Percentiles rank a stretch among this genome's conserved stretches.
Evolutionary conservation across 441 rosid species (phyloP).

Genomic region (Populus trichocarpa): DNA sequence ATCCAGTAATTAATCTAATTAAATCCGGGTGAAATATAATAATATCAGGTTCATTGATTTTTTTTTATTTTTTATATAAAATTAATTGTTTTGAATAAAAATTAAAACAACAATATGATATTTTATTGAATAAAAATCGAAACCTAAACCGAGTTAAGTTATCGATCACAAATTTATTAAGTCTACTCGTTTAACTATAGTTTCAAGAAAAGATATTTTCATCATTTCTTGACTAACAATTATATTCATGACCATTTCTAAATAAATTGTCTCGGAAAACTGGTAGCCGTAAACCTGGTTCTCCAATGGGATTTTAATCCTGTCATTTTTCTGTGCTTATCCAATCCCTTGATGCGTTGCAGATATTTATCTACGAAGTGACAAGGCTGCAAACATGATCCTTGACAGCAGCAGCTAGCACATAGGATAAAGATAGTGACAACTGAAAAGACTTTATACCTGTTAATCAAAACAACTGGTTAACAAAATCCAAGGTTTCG

Average conservation of each 20-base stretch:
- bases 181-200: too few species aligned
- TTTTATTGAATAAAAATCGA: not conserved
- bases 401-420: conserved; percentile 4
- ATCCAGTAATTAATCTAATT: too few species aligned
- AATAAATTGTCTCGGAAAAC: not conserved
- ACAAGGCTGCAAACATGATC: not conserved
- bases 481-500: not conserved
- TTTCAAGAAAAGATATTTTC: not conserved
- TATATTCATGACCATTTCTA: not conserved
- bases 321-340: not conserved
- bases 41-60: too few species aligned
- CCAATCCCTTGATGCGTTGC: not conserved
- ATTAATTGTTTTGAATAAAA: not conserved
- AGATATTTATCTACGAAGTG: conserved; percentile 10
- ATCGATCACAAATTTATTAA: too few species aligned
- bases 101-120: too few species aligned
- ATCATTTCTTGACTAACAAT: not conserved
- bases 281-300: not conserved
- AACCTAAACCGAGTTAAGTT: not conserved
- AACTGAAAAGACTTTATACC: conserved; percentile 23
- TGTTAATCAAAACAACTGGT: conserved; percentile 36
- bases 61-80: too few species aligned
- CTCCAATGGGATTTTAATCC: not conserved
- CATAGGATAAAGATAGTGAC: conserved; percentile 15
- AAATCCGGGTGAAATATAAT: too few species aligned